A percentile compares a stretch with the other conserved stretches of the same genome.
phyloP scores from a whole-genome alignment of 1,139 yeast genomes.

The Pichia sp. region DNA sequence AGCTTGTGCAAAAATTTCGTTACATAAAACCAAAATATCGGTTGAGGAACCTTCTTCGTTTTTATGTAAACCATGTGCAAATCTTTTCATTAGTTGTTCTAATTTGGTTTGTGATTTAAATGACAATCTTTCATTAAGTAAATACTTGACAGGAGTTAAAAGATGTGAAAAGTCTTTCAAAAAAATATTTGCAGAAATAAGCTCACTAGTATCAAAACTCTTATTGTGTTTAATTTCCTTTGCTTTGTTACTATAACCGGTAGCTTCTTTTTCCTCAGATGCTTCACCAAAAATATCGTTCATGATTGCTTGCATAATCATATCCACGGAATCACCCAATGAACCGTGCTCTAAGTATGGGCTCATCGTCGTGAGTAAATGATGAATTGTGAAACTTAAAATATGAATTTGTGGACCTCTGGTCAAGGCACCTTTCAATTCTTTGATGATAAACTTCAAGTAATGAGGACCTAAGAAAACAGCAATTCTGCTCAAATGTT shows the following conservation, averaged over 20 bases:
- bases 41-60: conserved; percentile 56
- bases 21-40: conserved; percentile 64
- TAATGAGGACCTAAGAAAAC: conserved; percentile 64
- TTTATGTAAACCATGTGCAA: conserved; percentile 68
- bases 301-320: conserved; percentile 72
- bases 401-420: conserved; percentile 95
- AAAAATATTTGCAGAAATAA: conserved; percentile 61
- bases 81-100: conserved; percentile 71
- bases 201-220: conserved; percentile 82
- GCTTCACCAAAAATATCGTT: conserved; percentile 91
- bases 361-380: conserved; percentile 52
- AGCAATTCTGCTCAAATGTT: conserved; percentile 62
- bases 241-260: conserved; percentile 79
- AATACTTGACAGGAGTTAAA: conserved; percentile 61
- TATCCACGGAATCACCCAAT: conserved; percentile 57
- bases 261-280: conserved; percentile 92
- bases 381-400: conserved; percentile 79
- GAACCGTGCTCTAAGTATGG: conserved; percentile 55
- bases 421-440: conserved; percentile 69
- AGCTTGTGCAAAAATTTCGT: conserved; percentile 62
- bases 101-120: conserved; percentile 66
- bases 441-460: conserved; percentile 66
- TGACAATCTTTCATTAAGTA: conserved; percentile 60
- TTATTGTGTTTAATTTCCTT: conserved; percentile 87
- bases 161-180: conserved; percentile 54